Base-by-base conservation (phyloP, 2,329 filamentous ascomycete species). In the Fusarium redolens region DNA sequence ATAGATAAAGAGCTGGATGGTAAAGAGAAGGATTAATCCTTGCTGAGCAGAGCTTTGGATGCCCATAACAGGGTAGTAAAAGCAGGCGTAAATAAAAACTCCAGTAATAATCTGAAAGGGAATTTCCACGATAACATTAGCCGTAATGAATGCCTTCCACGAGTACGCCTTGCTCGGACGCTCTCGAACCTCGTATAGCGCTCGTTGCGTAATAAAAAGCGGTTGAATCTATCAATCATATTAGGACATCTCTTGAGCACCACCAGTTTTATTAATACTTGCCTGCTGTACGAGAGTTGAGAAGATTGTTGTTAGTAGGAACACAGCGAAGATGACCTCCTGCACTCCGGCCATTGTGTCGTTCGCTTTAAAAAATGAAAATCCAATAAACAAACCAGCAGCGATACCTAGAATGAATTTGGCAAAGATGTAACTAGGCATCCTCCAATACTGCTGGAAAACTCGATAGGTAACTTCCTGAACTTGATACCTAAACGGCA, bases 381-480 rank as follows among this genome's bases (percentile, higher is more conserved):
- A 93, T 3, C 92, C 93, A 67, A 95, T 92, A 78, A 95, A 95
- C 5, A 95, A 83, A 10, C 88, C 85, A 31, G 89, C 86, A 61
- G 89, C 85, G 61, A 88, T 71, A 4, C 83, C 91, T n/a, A 96
- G 87, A 2, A 86, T 80, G 5, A 89, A 80, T 82, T 96, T 96
- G 66, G 92, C 88, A 80, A 93, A 92, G 76, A 96, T 90, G 82
- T 96, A 96, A 15, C 86, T 86, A 0, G 93, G 93, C 61, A 90
- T 93, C 52, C 93, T 89, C 93, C 93, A 96, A 85, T 95, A 95
- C 78, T 96, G 93, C 77, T 93, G 88, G 82, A 95, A 95, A 11
- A 95, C 89, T 67, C 93, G 90, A 25, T 86, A 75, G 5, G 89
- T 90, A 54, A 94, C 92, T 65, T 90, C 86, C 50, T 80, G 82